A percentile compares a stretch with the other conserved stretches of the same genome.
Conservation (phyloP, 805 yeast genomes). For the Pachysolen tannophilus region DNA sequence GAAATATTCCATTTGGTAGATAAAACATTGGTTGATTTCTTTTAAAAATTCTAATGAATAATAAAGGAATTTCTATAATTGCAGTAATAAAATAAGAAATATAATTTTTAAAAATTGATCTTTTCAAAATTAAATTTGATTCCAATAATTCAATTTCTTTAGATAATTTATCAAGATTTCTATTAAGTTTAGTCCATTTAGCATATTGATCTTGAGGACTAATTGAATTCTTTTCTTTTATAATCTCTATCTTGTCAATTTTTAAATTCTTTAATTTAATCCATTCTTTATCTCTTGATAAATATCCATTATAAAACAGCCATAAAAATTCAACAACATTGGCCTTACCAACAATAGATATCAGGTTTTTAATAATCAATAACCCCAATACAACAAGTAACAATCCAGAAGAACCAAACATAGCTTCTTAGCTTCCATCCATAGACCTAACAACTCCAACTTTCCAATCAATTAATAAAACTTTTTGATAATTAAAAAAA, state of each 20-base stretch:
- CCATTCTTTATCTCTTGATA: slow-evolving; percentile 27
- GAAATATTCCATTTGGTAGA: slow-evolving; percentile 51
- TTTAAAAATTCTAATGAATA: slow-evolving; percentile 42
- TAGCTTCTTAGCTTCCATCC: no score
- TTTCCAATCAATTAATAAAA: no score
- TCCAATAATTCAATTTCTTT: slow-evolving; percentile 40
- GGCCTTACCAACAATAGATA: slow-evolving; percentile 8
- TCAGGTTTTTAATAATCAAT: slow-evolving; percentile 1
- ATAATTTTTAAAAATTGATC: slow-evolving; percentile 23
- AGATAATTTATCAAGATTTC: slow-evolving; percentile 53
- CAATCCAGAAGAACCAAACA: no score
- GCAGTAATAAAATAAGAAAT: slow-evolving; percentile 28
- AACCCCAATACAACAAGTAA: slow-evolving; percentile 20
- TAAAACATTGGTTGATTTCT: slow-evolving; percentile 48
- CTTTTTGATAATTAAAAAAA: no score
- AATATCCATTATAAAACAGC: slow-evolving; percentile 26
- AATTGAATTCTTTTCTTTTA: slow-evolving; percentile 47
- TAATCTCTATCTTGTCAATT: slow-evolving; percentile 36
- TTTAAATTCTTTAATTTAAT: slow-evolving; percentile 24
- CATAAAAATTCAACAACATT: slow-evolving; percentile 28
- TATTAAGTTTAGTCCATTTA: slow-evolving; percentile 86
- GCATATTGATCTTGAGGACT: slow-evolving; percentile 94
- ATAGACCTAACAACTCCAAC: no score
- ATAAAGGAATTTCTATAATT: slow-evolving; percentile 37
- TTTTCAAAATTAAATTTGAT: slow-evolving; percentile 27